phyloP scores from a whole-genome alignment of 179 eudicot species.

The Dionaea muscipula region DNA sequence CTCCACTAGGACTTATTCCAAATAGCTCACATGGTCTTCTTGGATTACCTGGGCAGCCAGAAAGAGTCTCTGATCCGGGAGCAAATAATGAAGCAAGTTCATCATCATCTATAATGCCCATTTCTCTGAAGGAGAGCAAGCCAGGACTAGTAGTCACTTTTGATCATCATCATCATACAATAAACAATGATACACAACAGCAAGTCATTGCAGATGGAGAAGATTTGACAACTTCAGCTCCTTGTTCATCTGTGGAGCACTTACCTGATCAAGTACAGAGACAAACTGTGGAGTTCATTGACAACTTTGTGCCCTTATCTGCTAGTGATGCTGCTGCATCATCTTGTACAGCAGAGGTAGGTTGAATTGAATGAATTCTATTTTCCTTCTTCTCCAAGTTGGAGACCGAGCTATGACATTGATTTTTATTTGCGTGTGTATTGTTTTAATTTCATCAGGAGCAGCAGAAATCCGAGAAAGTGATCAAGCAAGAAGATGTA shows the following conservation, averaged over 20 bases:
- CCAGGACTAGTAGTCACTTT: constrained; percentile 1
- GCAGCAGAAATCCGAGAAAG: neutral
- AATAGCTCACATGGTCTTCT: constrained; percentile 1
- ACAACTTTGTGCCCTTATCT: constrained; percentile 18
- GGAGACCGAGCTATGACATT: too few species aligned
- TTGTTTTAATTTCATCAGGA: neutral
- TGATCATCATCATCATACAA: too few species aligned
- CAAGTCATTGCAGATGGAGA: constrained; percentile 7
- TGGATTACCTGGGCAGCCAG: constrained; percentile 4
- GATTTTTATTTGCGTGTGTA: neutral
- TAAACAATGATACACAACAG: constrained; percentile 11
- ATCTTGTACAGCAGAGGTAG: constrained; percentile 4
- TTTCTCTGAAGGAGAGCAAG: constrained; percentile 8
- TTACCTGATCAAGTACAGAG: constrained; percentile 15
- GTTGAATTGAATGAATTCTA: neutral
- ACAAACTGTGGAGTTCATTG: constrained; percentile 14
- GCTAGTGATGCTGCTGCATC: constrained; percentile 12
- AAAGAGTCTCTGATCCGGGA: constrained; percentile 8
- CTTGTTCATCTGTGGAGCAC: constrained; percentile 22
- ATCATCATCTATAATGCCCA: constrained; percentile 13
- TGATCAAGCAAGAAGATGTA: constrained; percentile 1
- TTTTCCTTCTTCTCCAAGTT: neutral
- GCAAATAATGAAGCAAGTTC: constrained; percentile 9
- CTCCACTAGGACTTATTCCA: constrained; percentile 14
- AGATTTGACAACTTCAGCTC: constrained; percentile 17